Percentiles rank a stretch among this genome's conserved stretches.
phyloP scores from a whole-genome alignment of 2,329 filamentous ascomycete genomes.

The Pyrenochaeta sp. region DNA sequence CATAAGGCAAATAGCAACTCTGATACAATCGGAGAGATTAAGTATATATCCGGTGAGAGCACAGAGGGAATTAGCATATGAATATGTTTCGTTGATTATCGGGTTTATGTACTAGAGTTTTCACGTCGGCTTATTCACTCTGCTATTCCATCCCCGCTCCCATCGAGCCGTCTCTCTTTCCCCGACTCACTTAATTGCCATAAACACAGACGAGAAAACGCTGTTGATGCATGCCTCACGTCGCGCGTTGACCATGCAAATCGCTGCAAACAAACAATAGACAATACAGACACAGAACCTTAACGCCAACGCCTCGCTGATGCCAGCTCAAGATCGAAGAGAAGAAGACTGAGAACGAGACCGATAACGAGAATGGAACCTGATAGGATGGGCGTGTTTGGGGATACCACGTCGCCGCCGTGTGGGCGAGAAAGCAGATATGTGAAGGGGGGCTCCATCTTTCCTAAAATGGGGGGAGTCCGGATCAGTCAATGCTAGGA shows the following conservation, averaged over 20 bases:
- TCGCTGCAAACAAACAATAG: background rate
- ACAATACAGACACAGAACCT: background rate
- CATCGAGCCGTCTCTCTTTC: background rate
- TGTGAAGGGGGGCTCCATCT: background rate
- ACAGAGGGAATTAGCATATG: background rate
- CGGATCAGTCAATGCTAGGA: conserved; percentile 1
- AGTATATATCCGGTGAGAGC: no score
- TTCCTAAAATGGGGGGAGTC: background rate
- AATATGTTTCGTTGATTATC: background rate
- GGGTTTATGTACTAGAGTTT: background rate
- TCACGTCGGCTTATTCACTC: background rate
- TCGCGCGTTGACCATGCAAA: background rate
- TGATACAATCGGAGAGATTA: no score
- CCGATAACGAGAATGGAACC: background rate
- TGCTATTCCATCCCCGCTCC: background rate
- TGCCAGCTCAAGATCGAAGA: conserved; percentile 1
- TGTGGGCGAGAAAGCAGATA: background rate
- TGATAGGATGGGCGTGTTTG: background rate
- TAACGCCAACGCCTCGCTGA: conserved; percentile 1
- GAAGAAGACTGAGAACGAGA: background rate
- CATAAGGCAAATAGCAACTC: no score
- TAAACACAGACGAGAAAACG: background rate
- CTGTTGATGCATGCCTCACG: background rate
- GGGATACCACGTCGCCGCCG: background rate
- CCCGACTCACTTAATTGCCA: background rate